These are phyloP conservation scores for Pythium plurisporium DNA, from an alignment of 352 stramenopile species.

Conservation along the genomic window DNA sequence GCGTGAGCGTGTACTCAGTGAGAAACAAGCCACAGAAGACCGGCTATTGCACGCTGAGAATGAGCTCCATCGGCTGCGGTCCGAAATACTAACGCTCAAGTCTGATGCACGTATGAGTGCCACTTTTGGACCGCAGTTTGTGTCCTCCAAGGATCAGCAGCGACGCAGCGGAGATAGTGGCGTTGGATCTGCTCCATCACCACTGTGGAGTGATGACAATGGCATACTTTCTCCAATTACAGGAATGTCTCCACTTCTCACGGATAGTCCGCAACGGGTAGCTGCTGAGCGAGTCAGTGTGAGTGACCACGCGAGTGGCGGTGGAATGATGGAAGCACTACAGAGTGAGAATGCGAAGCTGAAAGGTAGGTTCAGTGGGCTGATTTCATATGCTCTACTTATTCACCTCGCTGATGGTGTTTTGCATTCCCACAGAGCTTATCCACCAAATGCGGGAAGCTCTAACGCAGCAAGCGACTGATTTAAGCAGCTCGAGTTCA, in stretches of 20 bases:
- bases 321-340: conserved; percentile 19
- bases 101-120: conserved; percentile 40
- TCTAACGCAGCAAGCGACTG: conserved; percentile 41
- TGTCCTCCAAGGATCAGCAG: background rate
- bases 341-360: conserved; percentile 59
- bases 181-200: conserved; percentile 29
- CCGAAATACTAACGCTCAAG: conserved; percentile 44
- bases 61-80: conserved; percentile 48
- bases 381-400: background rate
- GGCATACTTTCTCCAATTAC: conserved; percentile 47
- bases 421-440: conserved; percentile 28
- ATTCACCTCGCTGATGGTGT: background rate
- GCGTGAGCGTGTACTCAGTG: conserved; percentile 44
- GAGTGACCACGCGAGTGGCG: background rate
- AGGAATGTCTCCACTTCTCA: conserved; percentile 46
- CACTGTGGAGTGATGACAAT: conserved; percentile 67
- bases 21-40: conserved; percentile 62
- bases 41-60: conserved; percentile 55
- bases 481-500: background rate
- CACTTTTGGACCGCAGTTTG: conserved; percentile 32
- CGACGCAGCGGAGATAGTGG: conserved; percentile 7
- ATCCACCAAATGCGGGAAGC: conserved; percentile 78
- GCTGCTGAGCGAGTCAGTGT: background rate
- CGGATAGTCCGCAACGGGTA: conserved; percentile 30
- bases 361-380: conserved; percentile 22